Evolutionary conservation across 345 rosid genomes (phyloP), one percentile per base, ranked within the genome.

Genomic region (Corymbia maculata): DNA sequence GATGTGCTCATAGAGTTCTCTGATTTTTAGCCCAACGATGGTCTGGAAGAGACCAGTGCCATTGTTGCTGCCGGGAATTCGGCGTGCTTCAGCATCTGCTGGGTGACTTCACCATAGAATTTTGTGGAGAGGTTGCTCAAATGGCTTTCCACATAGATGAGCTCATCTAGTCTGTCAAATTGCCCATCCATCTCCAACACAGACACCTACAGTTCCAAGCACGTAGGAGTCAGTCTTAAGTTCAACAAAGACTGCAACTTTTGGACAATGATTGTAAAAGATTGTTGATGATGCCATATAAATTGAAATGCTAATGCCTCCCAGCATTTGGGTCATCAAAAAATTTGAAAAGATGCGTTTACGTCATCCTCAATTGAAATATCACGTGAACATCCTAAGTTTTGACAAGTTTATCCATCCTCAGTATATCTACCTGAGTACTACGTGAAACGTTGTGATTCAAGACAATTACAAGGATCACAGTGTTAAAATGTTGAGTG

Each of bases 11-110:
- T 52, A 98, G 28, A 98, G 98, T 70, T 98, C 99, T 91, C 98
- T 93, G 80, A 98, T 96, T 92, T 98, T 98, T 90, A 97, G 91
- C 14, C 99, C 99, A 24, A 94, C 91, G 50, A 98, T 94, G 88
- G 99, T 98, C 88, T 98, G 98, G 94, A 97, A 98, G 13, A 97
- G 96, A 55, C 99, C 99, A 2, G 99, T 98, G 28, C 98, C 99
- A 7, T 98, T 98, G 96, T 92, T 98, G 90, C 99, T 98, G 28
- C 99, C 99, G 0, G 99, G 94, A 98, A 98, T 90, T 98, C 99
- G 9, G 97, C 79, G 89, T 96, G 99, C 90, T 97, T 98, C 93
- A 98, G 91, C 99, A 98, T 93, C 89, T 98, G 99, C 88, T 98
- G 99, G 51, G 99, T 97, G 3, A 97, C 96, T 90, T 98, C 99